These are phyloP conservation scores for Telfairia occidentalis DNA, from an alignment of 331 rosid species.

Conservation along the genomic window DNA sequence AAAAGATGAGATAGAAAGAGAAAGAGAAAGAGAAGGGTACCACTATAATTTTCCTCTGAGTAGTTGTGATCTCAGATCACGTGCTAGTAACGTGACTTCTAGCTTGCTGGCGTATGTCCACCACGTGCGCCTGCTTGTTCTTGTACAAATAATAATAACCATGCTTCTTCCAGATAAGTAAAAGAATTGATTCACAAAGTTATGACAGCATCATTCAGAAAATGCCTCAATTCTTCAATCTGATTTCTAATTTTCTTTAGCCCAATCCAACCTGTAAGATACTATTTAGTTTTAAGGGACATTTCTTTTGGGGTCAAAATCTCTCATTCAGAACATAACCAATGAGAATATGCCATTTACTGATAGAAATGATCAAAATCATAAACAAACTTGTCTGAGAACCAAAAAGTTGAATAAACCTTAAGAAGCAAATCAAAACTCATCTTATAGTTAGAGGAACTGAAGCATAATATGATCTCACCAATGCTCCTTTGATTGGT, in stretches of 20 bases:
- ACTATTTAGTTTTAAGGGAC: background rate
- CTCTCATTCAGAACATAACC: background rate
- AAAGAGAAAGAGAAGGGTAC: background rate
- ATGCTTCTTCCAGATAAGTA: background rate
- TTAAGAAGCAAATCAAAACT: background rate
- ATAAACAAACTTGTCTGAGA: background rate
- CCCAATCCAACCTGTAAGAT: background rate
- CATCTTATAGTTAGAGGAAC: background rate
- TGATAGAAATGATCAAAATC: background rate
- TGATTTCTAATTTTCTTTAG: background rate
- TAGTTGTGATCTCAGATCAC: background rate
- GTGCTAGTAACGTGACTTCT: slow-evolving; percentile 7
- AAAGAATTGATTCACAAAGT: background rate
- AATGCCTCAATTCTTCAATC: background rate
- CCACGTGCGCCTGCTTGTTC: background rate
- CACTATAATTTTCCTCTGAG: background rate
- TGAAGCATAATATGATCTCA: background rate
- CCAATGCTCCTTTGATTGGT: slow-evolving; percentile 5
- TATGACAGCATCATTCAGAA: background rate
- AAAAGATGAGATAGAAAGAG: background rate
- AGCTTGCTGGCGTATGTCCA: background rate
- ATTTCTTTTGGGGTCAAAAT: background rate
- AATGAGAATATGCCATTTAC: no score
- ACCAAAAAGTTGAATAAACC: background rate
- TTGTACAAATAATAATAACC: background rate